These are phyloP conservation scores for Apium graveolens DNA, from an alignment of 129 eudicot genomes.

Conservation along the genomic window DNA sequence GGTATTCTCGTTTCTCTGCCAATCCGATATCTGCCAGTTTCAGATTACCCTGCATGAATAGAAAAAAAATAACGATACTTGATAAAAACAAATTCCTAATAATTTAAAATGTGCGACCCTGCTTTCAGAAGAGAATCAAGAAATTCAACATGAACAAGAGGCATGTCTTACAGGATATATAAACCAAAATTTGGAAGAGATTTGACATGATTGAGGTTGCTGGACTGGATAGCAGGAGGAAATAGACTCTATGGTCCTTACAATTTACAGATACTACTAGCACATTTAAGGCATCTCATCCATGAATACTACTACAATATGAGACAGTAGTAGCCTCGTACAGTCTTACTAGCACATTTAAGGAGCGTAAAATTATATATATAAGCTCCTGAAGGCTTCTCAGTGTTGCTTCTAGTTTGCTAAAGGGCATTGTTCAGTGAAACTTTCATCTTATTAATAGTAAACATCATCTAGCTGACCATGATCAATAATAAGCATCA, in stretches of 20 bases:
- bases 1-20: slow-evolving; percentile 90
- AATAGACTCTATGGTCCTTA: neutral
- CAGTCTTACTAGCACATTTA: neutral
- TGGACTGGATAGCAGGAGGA: neutral
- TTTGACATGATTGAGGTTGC: neutral
- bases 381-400: neutral
- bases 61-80: neutral
- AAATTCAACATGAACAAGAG: neutral
- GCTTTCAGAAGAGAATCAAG: neutral
- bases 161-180: neutral
- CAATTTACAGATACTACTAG: neutral
- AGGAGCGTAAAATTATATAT: neutral
- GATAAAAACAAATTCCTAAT: neutral
- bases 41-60: slow-evolving; percentile 64
- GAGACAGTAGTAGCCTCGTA: neutral
- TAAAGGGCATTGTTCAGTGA: neutral
- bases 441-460: neutral
- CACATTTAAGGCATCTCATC: too few relatives aligned
- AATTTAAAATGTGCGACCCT: neutral
- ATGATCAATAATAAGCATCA: neutral
- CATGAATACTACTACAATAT: neutral
- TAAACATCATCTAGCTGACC: neutral
- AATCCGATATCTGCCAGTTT: slow-evolving; percentile 74
- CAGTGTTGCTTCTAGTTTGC: neutral
- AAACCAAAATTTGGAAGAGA: neutral